Base-by-base conservation (phyloP, 352 stramenopile genomes). In the Globisporangium paroecandrum region DNA sequence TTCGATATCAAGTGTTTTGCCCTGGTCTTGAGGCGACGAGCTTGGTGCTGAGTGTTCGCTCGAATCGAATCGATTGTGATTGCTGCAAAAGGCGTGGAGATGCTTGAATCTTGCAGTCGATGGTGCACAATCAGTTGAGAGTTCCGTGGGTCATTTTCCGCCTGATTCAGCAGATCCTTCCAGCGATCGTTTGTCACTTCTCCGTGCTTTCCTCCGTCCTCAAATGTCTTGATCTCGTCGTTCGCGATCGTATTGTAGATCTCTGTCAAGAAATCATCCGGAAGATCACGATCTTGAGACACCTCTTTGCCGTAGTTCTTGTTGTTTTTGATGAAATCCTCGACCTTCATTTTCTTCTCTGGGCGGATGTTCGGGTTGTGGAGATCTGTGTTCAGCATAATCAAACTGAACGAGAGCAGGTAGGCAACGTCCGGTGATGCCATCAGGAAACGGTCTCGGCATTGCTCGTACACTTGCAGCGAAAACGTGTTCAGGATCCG, bases 311-410 rank as follows among this genome's bases (percentile, higher is more conserved):
- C 90, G 61, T 97, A 97, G 66, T 96, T 94, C 38, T 80, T 82
- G 77, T 97, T 97, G 67, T 97, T 96, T 57, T 85, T 86, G 71
- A 97, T 84, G 66, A 97, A 97, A 64, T 93, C 88, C 15, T 80
- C 67, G 24, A 92, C 66, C 49, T 87, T 90, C 90, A 97, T 97
- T 58, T 94, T 95, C 67, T 91, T 91, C 56, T 97, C 88, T 0
- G 72, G 65, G 5, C 80, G 77, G 58, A 97, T 95, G 58, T 96
- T 97, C 18, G 84, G 65, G 66, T 97, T 96, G 68, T 96, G 88
- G 8, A 95, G 62, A 74, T 97, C 89, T 27, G 88, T 94, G 64
- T 95, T 95, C 5, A 95, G 77, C 87, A 97, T 95, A 65, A 97
- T 97, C 60, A 97, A 67, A 58, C 85, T 94, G 69, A 97, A 97